Evolutionary conservation across 2,329 filamentous ascomycete genomes (phyloP).

Genomic region (Verticillium tricorpus): DNA sequence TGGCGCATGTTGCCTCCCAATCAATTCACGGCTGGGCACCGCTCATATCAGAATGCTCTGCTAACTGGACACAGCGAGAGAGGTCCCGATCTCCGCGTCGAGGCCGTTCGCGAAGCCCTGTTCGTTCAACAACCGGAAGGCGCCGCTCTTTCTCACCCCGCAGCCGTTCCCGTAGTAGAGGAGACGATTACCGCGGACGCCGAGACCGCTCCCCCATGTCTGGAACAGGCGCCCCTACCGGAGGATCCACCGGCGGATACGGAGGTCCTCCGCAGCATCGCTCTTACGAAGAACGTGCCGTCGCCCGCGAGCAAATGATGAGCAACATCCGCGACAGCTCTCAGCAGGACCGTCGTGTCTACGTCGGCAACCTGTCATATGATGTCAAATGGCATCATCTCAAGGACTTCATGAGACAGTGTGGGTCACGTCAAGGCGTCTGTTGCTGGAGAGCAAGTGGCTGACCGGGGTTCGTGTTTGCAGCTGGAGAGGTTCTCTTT

Average conservation of each 20-base stretch:
- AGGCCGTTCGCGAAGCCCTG: slow-evolving; percentile 79
- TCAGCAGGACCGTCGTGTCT: slow-evolving; percentile 98
- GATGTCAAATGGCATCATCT: slow-evolving; percentile 99
- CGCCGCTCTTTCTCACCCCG: slow-evolving; percentile 77
- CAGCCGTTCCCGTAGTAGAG: slow-evolving; percentile 70
- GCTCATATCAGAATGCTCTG: slow-evolving; percentile 7
- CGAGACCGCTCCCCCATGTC: slow-evolving; percentile 83
- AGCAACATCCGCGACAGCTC: slow-evolving; percentile 87
- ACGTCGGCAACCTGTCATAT: slow-evolving; percentile 97
- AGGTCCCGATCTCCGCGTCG: slow-evolving; percentile 74
- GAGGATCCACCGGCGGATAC: slow-evolving; percentile 66
- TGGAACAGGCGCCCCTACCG: slow-evolving; percentile 62
- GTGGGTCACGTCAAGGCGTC: slow-evolving; percentile 50
- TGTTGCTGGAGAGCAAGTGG: slow-evolving; percentile 29
- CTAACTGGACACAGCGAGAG: slow-evolving; percentile 62
- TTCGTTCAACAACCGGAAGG: slow-evolving; percentile 50
- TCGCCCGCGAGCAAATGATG: slow-evolving; percentile 94
- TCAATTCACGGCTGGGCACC: not conserved
- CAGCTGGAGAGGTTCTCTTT: slow-evolving; percentile 98
- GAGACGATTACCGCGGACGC: slow-evolving; percentile 68
- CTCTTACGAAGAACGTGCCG: slow-evolving; percentile 77
- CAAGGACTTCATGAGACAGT: slow-evolving; percentile 99
- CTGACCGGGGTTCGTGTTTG: slow-evolving; percentile 15
- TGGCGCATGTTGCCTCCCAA: not conserved
- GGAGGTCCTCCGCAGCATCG: slow-evolving; percentile 62